Conservation (phyloP, 1,139 yeast genomes). For the Petasospora rhodanensis region DNA sequence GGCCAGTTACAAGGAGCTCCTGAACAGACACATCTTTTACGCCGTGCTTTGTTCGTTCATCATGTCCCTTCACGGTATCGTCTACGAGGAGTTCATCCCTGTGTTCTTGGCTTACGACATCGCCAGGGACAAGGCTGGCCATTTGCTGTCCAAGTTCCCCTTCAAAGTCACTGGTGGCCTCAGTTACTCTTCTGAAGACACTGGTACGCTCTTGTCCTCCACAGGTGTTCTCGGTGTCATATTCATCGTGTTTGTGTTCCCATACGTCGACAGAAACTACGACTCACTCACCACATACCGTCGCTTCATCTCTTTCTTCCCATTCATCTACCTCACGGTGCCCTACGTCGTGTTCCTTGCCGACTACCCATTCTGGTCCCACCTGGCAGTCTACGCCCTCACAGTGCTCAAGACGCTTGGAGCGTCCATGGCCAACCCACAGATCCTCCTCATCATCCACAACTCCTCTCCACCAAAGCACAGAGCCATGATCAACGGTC, state of each 20-base stretch:
- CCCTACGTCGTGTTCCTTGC: constrained; percentile 45
- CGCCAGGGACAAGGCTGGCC: constrained; percentile 23
- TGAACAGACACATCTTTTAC: constrained; percentile 26
- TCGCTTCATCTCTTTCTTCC: constrained; percentile 38
- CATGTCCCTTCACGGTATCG: constrained; percentile 44
- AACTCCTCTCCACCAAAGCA: constrained; percentile 44
- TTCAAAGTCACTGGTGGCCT: constrained; percentile 45
- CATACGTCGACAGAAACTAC: constrained; percentile 46
- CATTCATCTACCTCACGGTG: constrained; percentile 42
- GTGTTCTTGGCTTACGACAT: constrained; percentile 50
- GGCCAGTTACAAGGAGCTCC: constrained; percentile 24
- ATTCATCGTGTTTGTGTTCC: constrained; percentile 48
- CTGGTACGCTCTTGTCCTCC: constrained; percentile 49
- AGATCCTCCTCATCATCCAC: constrained; percentile 41
- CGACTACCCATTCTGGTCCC: constrained; percentile 8
- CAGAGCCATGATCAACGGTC: constrained; percentile 48
- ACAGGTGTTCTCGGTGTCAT: constrained; percentile 56
- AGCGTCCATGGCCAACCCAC: constrained; percentile 38
- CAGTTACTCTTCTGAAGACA: constrained; percentile 42
- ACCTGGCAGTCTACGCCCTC: constrained; percentile 22
- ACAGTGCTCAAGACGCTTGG: constrained; percentile 32
- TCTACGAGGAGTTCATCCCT: constrained; percentile 55
- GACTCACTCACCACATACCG: constrained; percentile 45
- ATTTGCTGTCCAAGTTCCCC: constrained; percentile 38
- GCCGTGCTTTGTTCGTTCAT: constrained; percentile 40